Base-by-base conservation (phyloP, 208 protist species). In the Herpetomonas tarakana region DNA sequence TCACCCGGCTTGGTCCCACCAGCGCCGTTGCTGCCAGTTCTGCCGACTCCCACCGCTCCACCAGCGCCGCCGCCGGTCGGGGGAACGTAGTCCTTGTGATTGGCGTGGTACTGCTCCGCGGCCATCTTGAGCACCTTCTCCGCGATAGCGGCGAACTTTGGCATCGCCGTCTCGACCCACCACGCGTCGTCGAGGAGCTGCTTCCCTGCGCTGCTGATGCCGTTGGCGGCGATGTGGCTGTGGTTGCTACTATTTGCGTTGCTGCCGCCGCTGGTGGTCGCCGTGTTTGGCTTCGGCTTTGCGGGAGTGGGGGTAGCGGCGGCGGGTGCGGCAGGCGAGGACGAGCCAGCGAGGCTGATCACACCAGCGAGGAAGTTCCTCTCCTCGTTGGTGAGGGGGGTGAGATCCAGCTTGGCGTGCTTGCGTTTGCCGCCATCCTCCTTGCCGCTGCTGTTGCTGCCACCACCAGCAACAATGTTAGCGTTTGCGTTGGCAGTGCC, bases 81-180 rank as follows among this genome's bases (percentile, higher is more conserved):
- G 6, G 52, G 57, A 0, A 53, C 58, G 28, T 52, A 24, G 9
- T 76, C 57, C 14, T 22, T 38, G 47, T 64, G 68, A 12, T 51
- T 69, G 11, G 52, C 18, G 11, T 62, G 59, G 58, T 81, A 84
- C 50, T 77, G 61, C 18, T 78, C 71, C 28, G 68, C 64, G 1
- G 79, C 79, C 14, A 66, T 49, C n/a, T 76, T 29, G 46, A 88
- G 68, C 12, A 81, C 73, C 62, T 88, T 88, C 62, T 78, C 61
- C 16, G 73, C 58, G 39, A 83, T 75, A 9, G 52, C 26, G 18
- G 31, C 45, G 19, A 88, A 38, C 24, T 54, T 44, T 0, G 72
- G 73, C 18, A 83, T 57, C 38, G 45, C 25, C 4, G 49, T 38
- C 2, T 6, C 49, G 1, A 24, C 55, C 68, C 57, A 62, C 25